Evolutionary conservation across 129 eudicot species (phyloP), one percentile per base, ranked within the genome.

Genomic region (Saposhnikovia divaricata): DNA sequence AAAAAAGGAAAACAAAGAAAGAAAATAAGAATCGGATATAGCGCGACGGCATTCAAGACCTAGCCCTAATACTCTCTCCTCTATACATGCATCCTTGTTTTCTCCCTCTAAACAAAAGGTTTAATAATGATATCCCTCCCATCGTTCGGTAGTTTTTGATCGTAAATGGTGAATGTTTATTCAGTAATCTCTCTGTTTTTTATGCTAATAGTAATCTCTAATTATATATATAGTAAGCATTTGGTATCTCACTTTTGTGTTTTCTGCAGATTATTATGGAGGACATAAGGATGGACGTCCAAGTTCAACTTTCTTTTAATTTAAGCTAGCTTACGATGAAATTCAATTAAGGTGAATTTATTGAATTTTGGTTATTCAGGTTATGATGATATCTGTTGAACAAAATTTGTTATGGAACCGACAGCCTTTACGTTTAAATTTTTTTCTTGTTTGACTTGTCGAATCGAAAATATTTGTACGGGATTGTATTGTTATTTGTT

Each of bases 221-320:
- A 59, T 59, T 10, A 19, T 1, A 51, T 51, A 51, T 31, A 31
- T 1, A 31, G 59, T 51, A 16, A 23, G 59, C 21, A 16, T 51
- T 51, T 18, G n/a, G 1, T 31, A 16, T 51, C 9, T 51, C 23
- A 57, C 66, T 31, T 31, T 55, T 23, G 76, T 27, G 15, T 46
- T 80, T 15, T 73, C 71, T 82, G 82, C 86, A 83, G 89, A 78
- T 71, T 61, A 78, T 73, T 28, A 61, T 57, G 16, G 38, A 79
- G 55, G 77, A 55, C 46, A 74, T 27, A n/a, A 78, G 47, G 48
- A 38, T 40, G 34, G 72, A 73, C 47, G 23, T 13, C 70, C 61
- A 74, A 59, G 68, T 59, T 59, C 34, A 59, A 59, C 34, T 59
- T 59, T n/a, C n/a, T 23, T 59, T 65, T 42, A 0, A 73, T 11